A percentile compares a stretch with the other conserved stretches of the same genome.
These are phyloP conservation scores for Castanea sativa DNA, from an alignment of 306 rosid genomes.

Conservation along the genomic window DNA sequence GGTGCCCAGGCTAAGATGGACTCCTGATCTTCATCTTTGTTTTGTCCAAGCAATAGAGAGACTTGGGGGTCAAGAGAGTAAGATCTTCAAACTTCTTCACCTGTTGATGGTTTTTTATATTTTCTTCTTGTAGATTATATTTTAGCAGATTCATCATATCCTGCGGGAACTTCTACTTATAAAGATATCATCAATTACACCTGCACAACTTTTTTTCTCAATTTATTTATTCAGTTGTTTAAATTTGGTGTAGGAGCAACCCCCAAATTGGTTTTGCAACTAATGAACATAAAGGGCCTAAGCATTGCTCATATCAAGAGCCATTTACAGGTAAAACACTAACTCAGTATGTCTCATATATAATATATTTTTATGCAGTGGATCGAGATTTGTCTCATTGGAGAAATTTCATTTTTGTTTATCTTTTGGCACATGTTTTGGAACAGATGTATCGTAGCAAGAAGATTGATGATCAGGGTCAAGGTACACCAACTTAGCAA, in stretches of 20 bases:
- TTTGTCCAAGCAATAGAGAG: not conserved
- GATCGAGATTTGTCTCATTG: not conserved
- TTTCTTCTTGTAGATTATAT: not conserved
- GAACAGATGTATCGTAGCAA: conserved; percentile 1
- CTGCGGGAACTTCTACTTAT: not conserved
- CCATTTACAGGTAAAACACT: conserved; percentile 6
- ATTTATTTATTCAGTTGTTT: not conserved
- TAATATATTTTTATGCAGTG: not conserved
- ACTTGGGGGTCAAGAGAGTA: conserved; percentile 7
- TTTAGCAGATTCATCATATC: not conserved
- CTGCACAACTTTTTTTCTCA: not conserved
- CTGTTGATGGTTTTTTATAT: too few species aligned
- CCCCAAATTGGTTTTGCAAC: conserved; percentile 5
- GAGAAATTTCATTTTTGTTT: not conserved
- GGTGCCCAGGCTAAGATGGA: conserved; percentile 3
- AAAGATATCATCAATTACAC: not conserved
- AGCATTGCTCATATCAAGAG: conserved; percentile 9
- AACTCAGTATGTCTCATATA: not conserved
- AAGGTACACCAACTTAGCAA: not conserved
- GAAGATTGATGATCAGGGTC: conserved; percentile 9
- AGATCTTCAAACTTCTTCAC: not conserved
- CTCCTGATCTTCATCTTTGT: conserved; percentile 9
- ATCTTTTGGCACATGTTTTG: not conserved
- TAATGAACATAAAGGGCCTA: conserved; percentile 2
- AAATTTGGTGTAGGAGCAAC: not conserved